A percentile compares a stretch with the other conserved stretches of the same genome.
These are phyloP conservation scores for Omphalotus olearius DNA, from an alignment of 1,284 basidiomycete genomes.

Conservation along the genomic window DNA sequence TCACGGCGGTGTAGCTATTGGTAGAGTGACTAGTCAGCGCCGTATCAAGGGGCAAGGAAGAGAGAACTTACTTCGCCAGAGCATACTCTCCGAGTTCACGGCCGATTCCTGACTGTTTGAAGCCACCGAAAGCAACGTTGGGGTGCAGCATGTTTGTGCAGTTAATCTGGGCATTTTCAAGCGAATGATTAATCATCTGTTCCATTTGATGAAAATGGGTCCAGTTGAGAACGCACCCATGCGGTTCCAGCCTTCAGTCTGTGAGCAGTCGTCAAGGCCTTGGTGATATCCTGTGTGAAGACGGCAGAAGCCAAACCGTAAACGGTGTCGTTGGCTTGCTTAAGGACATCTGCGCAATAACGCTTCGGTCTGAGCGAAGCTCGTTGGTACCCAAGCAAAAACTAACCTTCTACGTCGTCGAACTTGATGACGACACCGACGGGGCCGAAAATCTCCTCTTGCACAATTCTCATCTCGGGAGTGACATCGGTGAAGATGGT, in stretches of 20 bases:
- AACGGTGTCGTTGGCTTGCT: conserved; percentile 74
- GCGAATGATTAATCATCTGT: neutral
- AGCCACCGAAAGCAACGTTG: conserved; percentile 76
- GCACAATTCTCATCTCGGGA: conserved; percentile 80
- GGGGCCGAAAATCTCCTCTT: conserved; percentile 91
- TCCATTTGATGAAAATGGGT: neutral
- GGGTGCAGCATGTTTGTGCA: conserved; percentile 57
- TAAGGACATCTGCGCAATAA: conserved; percentile 50
- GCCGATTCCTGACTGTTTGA: conserved; percentile 74
- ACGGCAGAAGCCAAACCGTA: conserved; percentile 84
- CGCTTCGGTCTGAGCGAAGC: conserved; percentile 8
- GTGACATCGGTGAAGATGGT: conserved; percentile 82
- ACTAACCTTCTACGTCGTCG: conserved; percentile 47
- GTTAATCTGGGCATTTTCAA: conserved; percentile 56
- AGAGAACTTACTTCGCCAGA: conserved; percentile 40
- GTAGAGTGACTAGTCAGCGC: neutral
- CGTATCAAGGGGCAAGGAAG: neutral
- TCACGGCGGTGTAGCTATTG: conserved; percentile 69
- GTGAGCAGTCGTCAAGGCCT: conserved; percentile 65
- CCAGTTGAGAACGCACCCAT: conserved; percentile 34
- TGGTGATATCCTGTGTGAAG: conserved; percentile 68
- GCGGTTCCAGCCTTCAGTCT: conserved; percentile 71
- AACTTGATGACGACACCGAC: conserved; percentile 76
- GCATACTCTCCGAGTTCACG: conserved; percentile 79
- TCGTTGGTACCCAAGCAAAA: neutral